Conservation (phyloP, 208 protist species). For the Leishmania tarentolae region DNA sequence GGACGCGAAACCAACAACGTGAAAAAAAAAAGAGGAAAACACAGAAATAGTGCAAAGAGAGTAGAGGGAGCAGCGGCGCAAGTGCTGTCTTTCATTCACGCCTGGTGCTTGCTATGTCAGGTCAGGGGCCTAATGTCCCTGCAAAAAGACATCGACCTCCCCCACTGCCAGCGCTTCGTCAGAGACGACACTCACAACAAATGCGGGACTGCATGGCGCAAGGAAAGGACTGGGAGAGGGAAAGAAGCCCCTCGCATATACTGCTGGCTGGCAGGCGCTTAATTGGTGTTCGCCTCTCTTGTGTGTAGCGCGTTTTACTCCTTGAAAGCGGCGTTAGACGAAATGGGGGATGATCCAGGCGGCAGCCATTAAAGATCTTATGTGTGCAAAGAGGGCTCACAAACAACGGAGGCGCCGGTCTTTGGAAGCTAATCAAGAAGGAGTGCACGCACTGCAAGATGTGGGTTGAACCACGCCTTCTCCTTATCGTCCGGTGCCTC, state of each 20-base stretch:
- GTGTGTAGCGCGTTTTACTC: not conserved
- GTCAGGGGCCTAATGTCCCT: not conserved
- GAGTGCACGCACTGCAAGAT: constrained; percentile 59
- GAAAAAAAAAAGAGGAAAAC: not conserved
- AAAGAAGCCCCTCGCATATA: not conserved
- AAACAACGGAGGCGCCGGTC: not conserved
- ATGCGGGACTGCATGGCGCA: not conserved
- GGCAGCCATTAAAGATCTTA: not conserved
- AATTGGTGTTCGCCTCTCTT: not conserved
- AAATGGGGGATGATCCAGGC: constrained; percentile 6
- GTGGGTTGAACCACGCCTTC: constrained; percentile 66
- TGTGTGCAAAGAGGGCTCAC: not conserved
- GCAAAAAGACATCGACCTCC: not conserved
- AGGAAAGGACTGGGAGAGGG: not conserved
- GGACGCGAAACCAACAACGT: not conserved
- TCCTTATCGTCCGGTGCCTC: constrained; percentile 23
- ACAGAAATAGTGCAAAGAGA: not conserved
- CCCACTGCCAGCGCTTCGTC: not conserved
- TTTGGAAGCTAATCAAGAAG: constrained; percentile 54
- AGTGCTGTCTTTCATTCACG: not conserved
- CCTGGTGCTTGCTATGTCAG: not conserved
- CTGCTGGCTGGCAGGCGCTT: not conserved
- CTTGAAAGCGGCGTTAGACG: constrained; percentile 2
- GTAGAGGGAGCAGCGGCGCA: not conserved
- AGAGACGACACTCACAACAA: not conserved